Conservation (phyloP, 345 rosid genomes). For the Psidium guajava region DNA sequence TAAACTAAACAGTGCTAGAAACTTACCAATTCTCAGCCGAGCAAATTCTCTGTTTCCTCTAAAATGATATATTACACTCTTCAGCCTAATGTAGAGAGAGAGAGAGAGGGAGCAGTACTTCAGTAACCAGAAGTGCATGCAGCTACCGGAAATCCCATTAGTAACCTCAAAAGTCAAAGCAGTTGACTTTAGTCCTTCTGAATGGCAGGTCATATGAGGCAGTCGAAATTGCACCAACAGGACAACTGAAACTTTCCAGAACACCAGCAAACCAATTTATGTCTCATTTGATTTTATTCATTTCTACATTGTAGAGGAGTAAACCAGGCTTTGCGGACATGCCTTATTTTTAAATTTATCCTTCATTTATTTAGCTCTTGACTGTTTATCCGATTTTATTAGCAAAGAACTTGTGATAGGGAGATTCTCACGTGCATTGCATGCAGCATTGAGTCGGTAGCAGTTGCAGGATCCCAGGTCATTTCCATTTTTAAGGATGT, state of each 20-base stretch:
- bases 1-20: not conserved
- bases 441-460: not conserved
- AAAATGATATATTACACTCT: slow-evolving; percentile 64
- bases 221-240: not conserved
- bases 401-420: not conserved
- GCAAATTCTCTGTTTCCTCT: slow-evolving; percentile 75
- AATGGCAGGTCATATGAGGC: not conserved
- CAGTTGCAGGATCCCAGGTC: not conserved
- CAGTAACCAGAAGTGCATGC: not conserved
- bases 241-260: not conserved
- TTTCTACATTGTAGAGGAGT: not conserved
- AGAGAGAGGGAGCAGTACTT: not conserved
- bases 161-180: not conserved
- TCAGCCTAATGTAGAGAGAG: slow-evolving; percentile 31
- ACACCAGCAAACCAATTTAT: not conserved
- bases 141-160: not conserved
- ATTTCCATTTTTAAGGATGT: not conserved
- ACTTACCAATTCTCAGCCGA: slow-evolving; percentile 76
- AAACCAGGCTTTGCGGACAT: not conserved
- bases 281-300: not conserved
- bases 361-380: not conserved
- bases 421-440: not conserved
- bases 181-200: not conserved
- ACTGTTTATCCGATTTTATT: not conserved
- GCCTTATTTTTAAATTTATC: not conserved